Evolutionary conservation across 352 stramenopile genomes (phyloP).

Genomic region (Aphanomyces astaci): DNA sequence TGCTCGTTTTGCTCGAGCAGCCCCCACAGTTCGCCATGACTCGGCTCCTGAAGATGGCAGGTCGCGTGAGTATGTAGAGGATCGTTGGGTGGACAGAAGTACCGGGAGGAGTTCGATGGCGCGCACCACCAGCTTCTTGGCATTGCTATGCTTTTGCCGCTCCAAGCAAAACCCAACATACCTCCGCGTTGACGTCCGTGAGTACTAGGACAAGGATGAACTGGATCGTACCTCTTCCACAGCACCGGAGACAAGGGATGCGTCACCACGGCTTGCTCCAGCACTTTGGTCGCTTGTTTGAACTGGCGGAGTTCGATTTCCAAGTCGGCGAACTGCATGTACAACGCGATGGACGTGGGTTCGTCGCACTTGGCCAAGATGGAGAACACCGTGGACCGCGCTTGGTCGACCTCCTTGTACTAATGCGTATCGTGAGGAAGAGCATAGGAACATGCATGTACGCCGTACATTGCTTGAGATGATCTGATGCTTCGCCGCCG

Average conservation of each 20-base stretch:
- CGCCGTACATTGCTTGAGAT: constrained; percentile 67
- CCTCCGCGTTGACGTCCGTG: constrained; percentile 31
- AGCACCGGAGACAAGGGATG: neutral
- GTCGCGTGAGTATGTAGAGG: neutral
- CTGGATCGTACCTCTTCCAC: neutral
- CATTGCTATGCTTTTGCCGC: constrained; percentile 65
- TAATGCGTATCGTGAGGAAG: constrained; percentile 22
- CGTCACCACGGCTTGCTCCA: constrained; percentile 40
- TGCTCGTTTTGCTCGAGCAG: constrained; percentile 6
- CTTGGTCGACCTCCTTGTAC: constrained; percentile 64
- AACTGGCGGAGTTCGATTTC: constrained; percentile 77
- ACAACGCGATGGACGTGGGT: constrained; percentile 36
- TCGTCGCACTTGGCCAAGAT: constrained; percentile 37
- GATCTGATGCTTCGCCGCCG: constrained; percentile 57
- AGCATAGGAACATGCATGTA: neutral
- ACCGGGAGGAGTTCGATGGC: constrained; percentile 29
- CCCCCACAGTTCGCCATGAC: neutral
- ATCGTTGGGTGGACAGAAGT: neutral
- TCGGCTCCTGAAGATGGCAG: neutral
- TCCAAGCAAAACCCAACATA: constrained; percentile 70
- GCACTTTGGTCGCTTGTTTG: constrained; percentile 76
- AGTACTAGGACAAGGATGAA: neutral
- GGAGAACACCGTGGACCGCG: constrained; percentile 43
- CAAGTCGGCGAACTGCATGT: constrained; percentile 54
- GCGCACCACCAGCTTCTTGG: constrained; percentile 62